Evolutionary conservation across 2,329 filamentous ascomycete species (phyloP), one percentile per base, ranked within the genome.

Genomic region (Alternaria conjuncta): DNA sequence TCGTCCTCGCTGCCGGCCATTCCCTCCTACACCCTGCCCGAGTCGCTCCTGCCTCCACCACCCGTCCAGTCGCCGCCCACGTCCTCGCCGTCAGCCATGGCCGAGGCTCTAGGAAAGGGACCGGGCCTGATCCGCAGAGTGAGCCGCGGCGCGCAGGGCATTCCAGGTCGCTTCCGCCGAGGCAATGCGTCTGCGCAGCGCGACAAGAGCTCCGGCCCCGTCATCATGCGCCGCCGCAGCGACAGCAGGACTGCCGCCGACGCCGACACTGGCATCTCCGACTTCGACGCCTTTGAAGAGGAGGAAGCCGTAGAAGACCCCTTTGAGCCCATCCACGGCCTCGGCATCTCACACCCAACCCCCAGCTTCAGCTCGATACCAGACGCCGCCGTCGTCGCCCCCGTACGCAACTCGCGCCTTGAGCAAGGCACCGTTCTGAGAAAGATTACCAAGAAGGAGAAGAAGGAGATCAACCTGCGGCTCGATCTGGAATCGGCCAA

Each of bases 141-240:
- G 21, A 98, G 96, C 30, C 92, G 92, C 71, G 89, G 91, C 65
- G 93, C 94, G 6, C 89, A 88, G 50, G 90, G 88, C 79, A 90
- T 86, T 81, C 90, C 84, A 78, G 89, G 77, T 43, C 86, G 90
- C 64, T 89, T 94, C 66, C 87, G 94, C 65, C 90, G 91, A 65
- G 96, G 93, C 15, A 94, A 92, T 3, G 90, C 90, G 1, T 89
- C 90, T 64, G 77, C 81, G 6, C 93, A 91, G 77, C 89, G 94
- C 45, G 94, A 97, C 75, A 90, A 92, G 65, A 97, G 94, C 76
- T 90, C 94, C 25, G 96, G 96, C 0, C 96, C 96, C 2, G 91
- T 94, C 60, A 92, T 97, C 56, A 88, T 97, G 80, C 89, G 95
- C 66, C 87, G 93, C 61, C 89, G 94, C 69, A 97, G 94, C 79